These are phyloP conservation scores for Epichloe scottii DNA, from an alignment of 2,329 filamentous ascomycete species.

Conservation along the genomic window DNA sequence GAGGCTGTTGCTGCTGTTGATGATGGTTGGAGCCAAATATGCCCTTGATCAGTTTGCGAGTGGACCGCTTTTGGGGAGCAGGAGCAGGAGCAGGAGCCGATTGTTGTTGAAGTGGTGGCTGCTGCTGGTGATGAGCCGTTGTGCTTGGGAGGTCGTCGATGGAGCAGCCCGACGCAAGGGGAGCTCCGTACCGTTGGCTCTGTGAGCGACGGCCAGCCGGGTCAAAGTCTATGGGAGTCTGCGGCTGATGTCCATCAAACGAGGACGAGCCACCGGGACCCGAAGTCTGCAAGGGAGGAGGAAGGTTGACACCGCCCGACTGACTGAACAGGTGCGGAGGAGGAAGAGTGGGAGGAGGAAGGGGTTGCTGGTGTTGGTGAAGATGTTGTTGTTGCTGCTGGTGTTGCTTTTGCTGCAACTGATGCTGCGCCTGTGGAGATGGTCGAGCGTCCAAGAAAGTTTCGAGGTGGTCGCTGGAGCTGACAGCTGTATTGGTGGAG, in stretches of 20 bases:
- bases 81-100: constrained; percentile 15
- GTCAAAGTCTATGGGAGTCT: constrained; percentile 28
- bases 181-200: constrained; percentile 33
- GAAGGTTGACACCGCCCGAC: constrained; percentile 16
- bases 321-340: constrained; percentile 21
- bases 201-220: constrained; percentile 33
- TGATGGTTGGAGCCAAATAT: constrained; percentile 31
- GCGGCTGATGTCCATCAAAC: constrained; percentile 24
- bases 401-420: constrained; percentile 11
- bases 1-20: constrained; percentile 8
- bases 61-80: constrained; percentile 33
- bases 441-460: constrained; percentile 26
- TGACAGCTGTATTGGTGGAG: constrained; percentile 27
- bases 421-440: constrained; percentile 12
- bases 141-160: constrained; percentile 13
- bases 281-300: constrained; percentile 20
- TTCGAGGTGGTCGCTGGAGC: constrained; percentile 27
- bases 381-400: constrained; percentile 16
- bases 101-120: constrained; percentile 24
- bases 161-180: constrained; percentile 15
- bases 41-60: constrained; percentile 41
- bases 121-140: constrained; percentile 13
- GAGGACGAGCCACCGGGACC: constrained; percentile 13
- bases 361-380: constrained; percentile 17
- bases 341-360: constrained; percentile 14